These are phyloP conservation scores for Ambrosia artemisiifolia DNA, from an alignment of 129 eudicot genomes.

Conservation along the genomic window DNA sequence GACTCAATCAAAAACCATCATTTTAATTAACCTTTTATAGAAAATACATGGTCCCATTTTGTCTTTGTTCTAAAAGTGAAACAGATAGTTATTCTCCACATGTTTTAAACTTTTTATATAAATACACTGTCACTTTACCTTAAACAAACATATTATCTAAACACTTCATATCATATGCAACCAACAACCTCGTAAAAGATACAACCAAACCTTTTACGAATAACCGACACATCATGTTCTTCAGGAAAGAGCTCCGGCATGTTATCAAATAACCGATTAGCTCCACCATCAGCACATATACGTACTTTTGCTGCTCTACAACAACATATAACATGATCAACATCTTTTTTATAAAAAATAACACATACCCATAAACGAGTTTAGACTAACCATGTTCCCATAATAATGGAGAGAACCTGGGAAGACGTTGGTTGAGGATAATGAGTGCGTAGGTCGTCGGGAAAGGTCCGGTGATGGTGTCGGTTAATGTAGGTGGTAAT, in stretches of 20 bases:
- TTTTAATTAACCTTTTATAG: neutral
- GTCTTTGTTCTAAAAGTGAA: neutral
- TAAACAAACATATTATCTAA: neutral
- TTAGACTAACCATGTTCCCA: slow-evolving; percentile 37
- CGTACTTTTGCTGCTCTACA: slow-evolving; percentile 50
- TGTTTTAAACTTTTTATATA: too few species aligned
- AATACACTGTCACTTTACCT: too few species aligned
- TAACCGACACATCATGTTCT: slow-evolving; percentile 21
- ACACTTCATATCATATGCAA: slow-evolving; percentile 13
- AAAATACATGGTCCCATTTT: neutral
- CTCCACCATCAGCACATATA: slow-evolving; percentile 57
- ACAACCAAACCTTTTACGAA: slow-evolving; percentile 24
- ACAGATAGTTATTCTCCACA: neutral
- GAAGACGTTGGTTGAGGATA: slow-evolving; percentile 33
- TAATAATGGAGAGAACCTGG: slow-evolving; percentile 29
- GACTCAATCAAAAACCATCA: neutral
- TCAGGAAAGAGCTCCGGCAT: slow-evolving; percentile 32
- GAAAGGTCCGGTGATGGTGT: neutral
- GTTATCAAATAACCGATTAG: slow-evolving; percentile 43
- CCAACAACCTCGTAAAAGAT: neutral
- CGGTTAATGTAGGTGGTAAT: slow-evolving; percentile 14
- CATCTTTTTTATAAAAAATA: neutral
- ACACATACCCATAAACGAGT: neutral
- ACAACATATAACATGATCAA: slow-evolving; percentile 19
- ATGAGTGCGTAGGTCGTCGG: slow-evolving; percentile 31